Percentiles rank a stretch among this genome's conserved stretches.
Evolutionary conservation across 1,284 basidiomycete genomes (phyloP).

Genomic region (Xanthoconium separans): DNA sequence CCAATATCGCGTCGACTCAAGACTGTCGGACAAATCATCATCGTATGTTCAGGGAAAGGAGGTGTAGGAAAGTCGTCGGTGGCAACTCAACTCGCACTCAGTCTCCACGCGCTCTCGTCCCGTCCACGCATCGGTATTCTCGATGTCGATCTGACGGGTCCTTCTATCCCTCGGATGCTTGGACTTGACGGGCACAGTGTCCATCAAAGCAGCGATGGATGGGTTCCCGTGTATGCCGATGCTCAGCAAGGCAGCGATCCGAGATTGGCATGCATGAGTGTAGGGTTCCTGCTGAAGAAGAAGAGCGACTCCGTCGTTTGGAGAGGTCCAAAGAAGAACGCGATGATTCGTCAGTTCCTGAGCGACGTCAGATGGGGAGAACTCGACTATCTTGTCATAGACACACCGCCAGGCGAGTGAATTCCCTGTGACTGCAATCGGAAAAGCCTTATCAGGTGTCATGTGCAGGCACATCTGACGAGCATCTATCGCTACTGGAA

Average conservation of each 20-base stretch:
- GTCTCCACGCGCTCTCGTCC: conserved; percentile 68
- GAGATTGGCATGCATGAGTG: conserved; percentile 91
- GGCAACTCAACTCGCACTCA: conserved; percentile 89
- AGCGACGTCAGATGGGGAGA: conserved; percentile 97
- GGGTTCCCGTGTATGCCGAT: conserved; percentile 97
- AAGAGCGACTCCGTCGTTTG: conserved; percentile 94
- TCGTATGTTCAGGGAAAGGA: conserved; percentile 95
- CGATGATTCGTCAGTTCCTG: conserved; percentile 98
- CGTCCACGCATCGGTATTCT: conserved; percentile 83
- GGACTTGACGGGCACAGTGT: conserved; percentile 86
- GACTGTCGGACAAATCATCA: conserved; percentile 83
- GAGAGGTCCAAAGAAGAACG: conserved; percentile 99
- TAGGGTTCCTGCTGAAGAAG: conserved; percentile 90
- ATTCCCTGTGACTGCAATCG: background rate
- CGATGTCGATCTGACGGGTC: conserved; percentile 96
- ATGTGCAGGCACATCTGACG: conserved; percentile 88
- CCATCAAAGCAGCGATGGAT: conserved; percentile 92
- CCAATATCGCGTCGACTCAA: conserved; percentile 64
- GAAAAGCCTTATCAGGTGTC: conserved; percentile 8
- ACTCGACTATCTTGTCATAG: conserved; percentile 94
- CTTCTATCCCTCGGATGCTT: conserved; percentile 96
- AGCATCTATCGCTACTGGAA: conserved; percentile 94
- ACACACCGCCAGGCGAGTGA: conserved; percentile 90
- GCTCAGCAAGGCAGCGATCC: conserved; percentile 47
- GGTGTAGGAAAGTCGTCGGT: conserved; percentile 99